Base-by-base conservation (phyloP, 139 green algal species). In the Coelastrella sp. region DNA sequence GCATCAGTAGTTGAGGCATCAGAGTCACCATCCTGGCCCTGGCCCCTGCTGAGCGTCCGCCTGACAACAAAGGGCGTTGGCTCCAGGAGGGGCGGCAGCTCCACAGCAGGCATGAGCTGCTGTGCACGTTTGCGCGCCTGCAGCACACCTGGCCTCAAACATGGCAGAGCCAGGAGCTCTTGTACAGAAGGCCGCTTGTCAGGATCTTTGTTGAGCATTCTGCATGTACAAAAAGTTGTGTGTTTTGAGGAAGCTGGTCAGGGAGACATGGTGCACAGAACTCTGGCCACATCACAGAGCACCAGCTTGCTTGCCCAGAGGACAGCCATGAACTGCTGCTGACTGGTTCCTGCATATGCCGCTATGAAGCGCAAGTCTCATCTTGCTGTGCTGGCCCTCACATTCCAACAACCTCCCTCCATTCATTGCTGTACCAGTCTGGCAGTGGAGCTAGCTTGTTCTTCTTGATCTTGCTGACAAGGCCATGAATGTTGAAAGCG, bases 401-500 rank as follows among this genome's bases (percentile, higher is more conserved):
- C 87, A 91, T 65, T n/a, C 19, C 12, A 6, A 91, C 49, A 24
- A 82, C 57, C 7, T 85, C 78, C 19, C 59, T 74, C 86, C 86
- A 90, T 6, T 82, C 75, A 3, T 25, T n/a, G 60, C 86, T 90
- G 74, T 85, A 90, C n/a, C 24, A 59, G 15, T 58, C 27, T 35
- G 86, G 86, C 59, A 90, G 86, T 20, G 87, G 87, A 20, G 87
- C 87, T 20, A 80, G 49, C 75, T 78, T 85, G 87, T 87, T 76
- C 35, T 76, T 84, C 58, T 74, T 63, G 22, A 87, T 91, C 35
- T 91, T 91, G 79, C 68, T 88, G 80, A 87, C 65, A 6, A 82
- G 59, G 85, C 73, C 85, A 20, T 84, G 89, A 7, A 94, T 92
- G 76, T 96, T 96, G 91, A 96, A 96, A 25, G 94, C 94, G 70